phyloP scores from a whole-genome alignment of 176 grass and related monocot species.

The Sorghum bicolor region DNA sequence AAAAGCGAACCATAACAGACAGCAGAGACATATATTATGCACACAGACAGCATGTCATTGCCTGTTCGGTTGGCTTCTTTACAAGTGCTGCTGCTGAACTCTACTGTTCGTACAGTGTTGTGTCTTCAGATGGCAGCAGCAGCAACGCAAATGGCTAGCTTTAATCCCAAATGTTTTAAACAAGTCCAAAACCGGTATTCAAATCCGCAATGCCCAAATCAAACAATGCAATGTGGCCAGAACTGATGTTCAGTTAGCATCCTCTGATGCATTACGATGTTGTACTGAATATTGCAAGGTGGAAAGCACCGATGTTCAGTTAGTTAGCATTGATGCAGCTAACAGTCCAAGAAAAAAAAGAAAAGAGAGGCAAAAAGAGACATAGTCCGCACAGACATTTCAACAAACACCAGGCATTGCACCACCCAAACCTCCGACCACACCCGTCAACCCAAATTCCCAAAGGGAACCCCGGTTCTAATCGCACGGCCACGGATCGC shows the following conservation, averaged over 20 bases:
- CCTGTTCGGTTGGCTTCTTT: no score
- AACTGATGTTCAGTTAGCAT: no score
- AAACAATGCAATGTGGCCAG: background rate
- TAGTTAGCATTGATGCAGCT: background rate
- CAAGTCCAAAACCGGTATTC: background rate
- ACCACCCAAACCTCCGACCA: no score
- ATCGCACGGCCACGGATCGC: background rate
- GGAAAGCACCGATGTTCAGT: background rate
- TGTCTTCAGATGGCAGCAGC: no score
- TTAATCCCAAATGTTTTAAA: no score
- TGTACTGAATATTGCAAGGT: background rate
- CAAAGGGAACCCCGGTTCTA: slow-evolving; percentile 4
- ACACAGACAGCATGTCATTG: background rate
- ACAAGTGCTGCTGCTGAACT: no score
- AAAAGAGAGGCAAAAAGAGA: background rate
- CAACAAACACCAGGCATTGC: background rate
- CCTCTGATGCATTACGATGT: background rate
- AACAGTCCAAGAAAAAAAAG: background rate
- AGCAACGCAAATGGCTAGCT: no score
- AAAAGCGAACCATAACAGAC: background rate
- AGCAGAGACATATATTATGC: background rate
- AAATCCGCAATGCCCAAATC: background rate
- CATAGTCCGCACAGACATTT: background rate
- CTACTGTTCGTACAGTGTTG: no score
- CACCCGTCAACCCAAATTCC: background rate